phyloP scores from a whole-genome alignment of 768 basidiomycete species.

The Termitomyces sp. region DNA sequence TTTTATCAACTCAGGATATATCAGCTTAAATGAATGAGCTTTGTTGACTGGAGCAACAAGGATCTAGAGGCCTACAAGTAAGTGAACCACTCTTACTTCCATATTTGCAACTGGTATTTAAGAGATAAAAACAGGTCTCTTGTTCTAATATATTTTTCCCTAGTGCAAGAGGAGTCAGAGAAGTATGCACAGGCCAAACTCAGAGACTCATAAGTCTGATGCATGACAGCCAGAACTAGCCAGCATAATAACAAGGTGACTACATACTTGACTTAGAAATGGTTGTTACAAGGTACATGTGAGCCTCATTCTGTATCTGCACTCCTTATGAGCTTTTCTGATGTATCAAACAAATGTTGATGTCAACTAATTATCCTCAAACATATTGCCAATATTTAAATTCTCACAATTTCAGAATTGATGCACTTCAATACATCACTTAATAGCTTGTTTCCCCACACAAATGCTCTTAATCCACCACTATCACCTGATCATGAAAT shows the following conservation, averaged over 20 bases:
- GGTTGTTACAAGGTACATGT: neutral
- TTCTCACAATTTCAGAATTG: neutral
- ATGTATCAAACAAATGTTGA: neutral
- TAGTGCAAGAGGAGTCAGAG: slow-evolving; percentile 4
- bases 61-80: slow-evolving; percentile 66
- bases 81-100: slow-evolving; percentile 17
- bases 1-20: neutral
- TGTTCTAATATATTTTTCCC: slow-evolving; percentile 63
- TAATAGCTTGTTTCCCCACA: neutral
- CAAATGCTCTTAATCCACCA: too few relatives aligned
- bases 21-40: slow-evolving; percentile 67
- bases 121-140: slow-evolving; percentile 25
- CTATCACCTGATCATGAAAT: too few relatives aligned
- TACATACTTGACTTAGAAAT: neutral
- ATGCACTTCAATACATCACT: slow-evolving; percentile 2
- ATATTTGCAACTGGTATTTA: neutral
- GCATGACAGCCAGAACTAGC: too few relatives aligned
- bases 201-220: neutral
- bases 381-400: neutral
- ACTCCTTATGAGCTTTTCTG: slow-evolving; percentile 1
- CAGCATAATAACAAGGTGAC: neutral
- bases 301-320: neutral
- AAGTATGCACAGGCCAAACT: neutral
- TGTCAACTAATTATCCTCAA: too few relatives aligned
- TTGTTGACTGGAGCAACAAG: slow-evolving; percentile 64